Evolutionary conservation across 1,139 yeast species (phyloP), one percentile per base, ranked within the genome.

Genomic region (Fermentozyma sake): DNA sequence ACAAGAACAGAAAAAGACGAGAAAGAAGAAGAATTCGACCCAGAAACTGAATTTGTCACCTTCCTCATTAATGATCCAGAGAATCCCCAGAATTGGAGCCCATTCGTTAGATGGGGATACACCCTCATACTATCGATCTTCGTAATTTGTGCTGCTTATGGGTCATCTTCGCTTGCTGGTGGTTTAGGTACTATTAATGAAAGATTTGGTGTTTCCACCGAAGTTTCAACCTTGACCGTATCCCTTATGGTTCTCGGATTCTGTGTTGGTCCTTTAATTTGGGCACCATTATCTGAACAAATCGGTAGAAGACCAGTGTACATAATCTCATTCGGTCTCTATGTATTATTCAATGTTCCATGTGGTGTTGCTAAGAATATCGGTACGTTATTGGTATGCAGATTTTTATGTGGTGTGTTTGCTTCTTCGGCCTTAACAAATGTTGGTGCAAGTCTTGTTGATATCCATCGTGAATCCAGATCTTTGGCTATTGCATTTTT

Each of bases 391-490:
- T 61, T 87, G 38, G 89, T 73, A 12, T 81, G 89, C 52, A 71
- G 96, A 33, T 86, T 87, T 57, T 59, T 87, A 18, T 81, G 91
- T 52, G 96, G 96, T 42, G 89, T 86, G 17, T 85, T 80, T 55
- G 68, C 95, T 1, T 71, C 91, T 23, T 82, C 94, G 9, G 95
- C 93, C 16, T 68, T 87, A 30, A 79, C 91, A 27, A 69, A 84
- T 31, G 95, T 86, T 30, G 95, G 95, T 50, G 96, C 95, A 27
- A 80, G 95, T 23, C 73, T 87, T 38, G 93, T 93, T 28, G 96
- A 87, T 58, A 72, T 87, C 63, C 82, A 82, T 32, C 69, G 76
- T 24, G 83, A 77, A 42, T 76, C 87, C 2, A 72, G 96, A 61
- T 95, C 95, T 42, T 72, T 79, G 47, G 95, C 95, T 18, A 86